Evolutionary conservation across 805 yeast genomes (phyloP), one percentile per base, ranked within the genome.

Genomic region (Ogataea parapolymorpha): DNA sequence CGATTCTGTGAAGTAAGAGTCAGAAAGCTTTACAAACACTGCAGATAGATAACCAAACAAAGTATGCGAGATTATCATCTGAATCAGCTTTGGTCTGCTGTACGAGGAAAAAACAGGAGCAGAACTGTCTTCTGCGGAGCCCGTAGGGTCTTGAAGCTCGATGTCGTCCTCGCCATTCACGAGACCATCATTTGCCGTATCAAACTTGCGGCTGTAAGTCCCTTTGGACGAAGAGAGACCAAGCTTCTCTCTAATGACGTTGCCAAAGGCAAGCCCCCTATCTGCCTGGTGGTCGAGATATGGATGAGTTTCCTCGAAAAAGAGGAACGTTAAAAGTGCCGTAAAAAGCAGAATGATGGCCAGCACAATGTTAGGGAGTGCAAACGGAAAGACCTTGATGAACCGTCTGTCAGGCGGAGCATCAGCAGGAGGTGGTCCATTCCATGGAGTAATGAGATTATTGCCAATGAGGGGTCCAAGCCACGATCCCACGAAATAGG

Each of bases 371-470:
- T 32, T 32, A 10, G 35, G 35, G 16, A 12, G 15, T 5, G 35
- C 35, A 22, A 32, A 32, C 9, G 35, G 35, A 20, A 24, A 24
- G 11, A 24, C 26, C n/a, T 24, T 24, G n/a, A 24, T 24, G 26
- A 32, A 32, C 27, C 26, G 9, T 8, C 17, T 18, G 16, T 20
- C 35, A 12, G 26, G 26, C 2, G 35, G 26, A 20, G 35, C 26
- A 12, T 22, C 35, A 17, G 26, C 26, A n/a, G 35, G 27, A 7
- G 26, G 26, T 13, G 35, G 26, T 11, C 35, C 35, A 14, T 20
- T 32, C 27, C 27, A 32, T 22, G 35, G 35, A n/a, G 26, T 22
- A 8, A n/a, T 32, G 12, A 32, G 22, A 32, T 23, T 32, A 26
- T 32, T 23, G 8, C 26, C 35, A 7, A 32, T 32, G 12, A 32